These are phyloP conservation scores for Botrytis byssoidea DNA, from an alignment of 2,329 filamentous ascomycete species.

Conservation along the genomic window DNA sequence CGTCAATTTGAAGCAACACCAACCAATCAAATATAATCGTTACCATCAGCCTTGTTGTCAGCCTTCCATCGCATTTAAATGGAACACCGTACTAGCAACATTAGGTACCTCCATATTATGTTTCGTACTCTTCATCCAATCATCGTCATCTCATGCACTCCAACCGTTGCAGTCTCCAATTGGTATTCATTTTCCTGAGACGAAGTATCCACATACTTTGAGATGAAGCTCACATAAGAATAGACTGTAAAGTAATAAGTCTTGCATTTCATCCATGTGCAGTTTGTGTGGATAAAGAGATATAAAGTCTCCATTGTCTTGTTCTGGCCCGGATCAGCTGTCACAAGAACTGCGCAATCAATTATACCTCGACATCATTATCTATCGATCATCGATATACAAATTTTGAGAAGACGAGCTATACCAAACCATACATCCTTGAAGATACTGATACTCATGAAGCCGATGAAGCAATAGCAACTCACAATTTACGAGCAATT, in stretches of 20 bases:
- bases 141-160: not conserved
- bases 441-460: constrained; percentile 5
- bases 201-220: not conserved
- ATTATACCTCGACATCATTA: not conserved
- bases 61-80: not conserved
- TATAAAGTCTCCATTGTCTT: not conserved
- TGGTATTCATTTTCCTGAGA: not conserved
- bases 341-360: not conserved
- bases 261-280: not conserved
- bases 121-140: not conserved
- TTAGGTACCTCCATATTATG: not conserved
- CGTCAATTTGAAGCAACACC: not conserved
- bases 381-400: not conserved
- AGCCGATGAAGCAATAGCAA: constrained; percentile 1
- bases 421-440: too few species aligned
- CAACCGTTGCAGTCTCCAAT: not conserved
- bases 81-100: not conserved
- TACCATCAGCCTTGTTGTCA: not conserved
- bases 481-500: not conserved
- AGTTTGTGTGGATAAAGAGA: not conserved
- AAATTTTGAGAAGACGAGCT: not conserved
- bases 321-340: not conserved
- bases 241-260: not conserved
- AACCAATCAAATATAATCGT: not conserved
- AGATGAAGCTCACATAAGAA: constrained; percentile 9